Conservation (phyloP, 2,329 filamentous ascomycete species). For the Aspergillus brunneoviolaceus region DNA sequence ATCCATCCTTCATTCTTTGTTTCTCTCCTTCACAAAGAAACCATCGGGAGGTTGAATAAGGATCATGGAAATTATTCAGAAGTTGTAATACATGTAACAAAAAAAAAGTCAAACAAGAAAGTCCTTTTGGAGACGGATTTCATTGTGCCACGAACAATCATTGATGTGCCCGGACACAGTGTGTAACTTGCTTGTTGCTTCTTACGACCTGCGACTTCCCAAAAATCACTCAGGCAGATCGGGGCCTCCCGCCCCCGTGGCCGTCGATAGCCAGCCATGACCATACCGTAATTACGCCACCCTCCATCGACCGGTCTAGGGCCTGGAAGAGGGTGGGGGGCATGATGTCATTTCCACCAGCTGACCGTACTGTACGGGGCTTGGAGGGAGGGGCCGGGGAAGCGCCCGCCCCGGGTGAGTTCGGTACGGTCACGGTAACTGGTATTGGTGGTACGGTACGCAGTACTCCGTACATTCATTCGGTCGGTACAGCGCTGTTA, state of each 20-base stretch:
- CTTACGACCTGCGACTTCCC: not conserved
- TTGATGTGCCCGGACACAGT: no score
- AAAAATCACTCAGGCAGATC: constrained; percentile 20
- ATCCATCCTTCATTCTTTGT: not conserved
- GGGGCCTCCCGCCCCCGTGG: constrained; percentile 12
- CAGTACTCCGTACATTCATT: no score
- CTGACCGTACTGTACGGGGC: constrained; percentile 13
- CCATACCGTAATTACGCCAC: constrained; percentile 16
- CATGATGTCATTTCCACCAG: constrained; percentile 26
- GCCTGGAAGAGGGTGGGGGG: constrained; percentile 15
- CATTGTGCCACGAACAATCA: not conserved
- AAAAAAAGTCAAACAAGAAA: not conserved
- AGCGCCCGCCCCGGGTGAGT: constrained; percentile 6
- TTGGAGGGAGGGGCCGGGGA: constrained; percentile 3
- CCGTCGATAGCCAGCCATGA: constrained; percentile 6
- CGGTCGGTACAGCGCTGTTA: no score
- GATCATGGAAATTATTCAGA: not conserved
- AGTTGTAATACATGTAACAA: not conserved
- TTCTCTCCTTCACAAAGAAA: not conserved
- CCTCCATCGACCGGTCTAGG: constrained; percentile 33
- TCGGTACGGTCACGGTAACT: constrained; percentile 1
- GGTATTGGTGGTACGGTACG: not conserved
- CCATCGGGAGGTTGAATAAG: not conserved
- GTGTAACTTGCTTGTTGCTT: not conserved
- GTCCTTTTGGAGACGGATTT: not conserved